Base-by-base conservation (phyloP, 305 asterid genomes). In the Fraxinus floribunda region DNA sequence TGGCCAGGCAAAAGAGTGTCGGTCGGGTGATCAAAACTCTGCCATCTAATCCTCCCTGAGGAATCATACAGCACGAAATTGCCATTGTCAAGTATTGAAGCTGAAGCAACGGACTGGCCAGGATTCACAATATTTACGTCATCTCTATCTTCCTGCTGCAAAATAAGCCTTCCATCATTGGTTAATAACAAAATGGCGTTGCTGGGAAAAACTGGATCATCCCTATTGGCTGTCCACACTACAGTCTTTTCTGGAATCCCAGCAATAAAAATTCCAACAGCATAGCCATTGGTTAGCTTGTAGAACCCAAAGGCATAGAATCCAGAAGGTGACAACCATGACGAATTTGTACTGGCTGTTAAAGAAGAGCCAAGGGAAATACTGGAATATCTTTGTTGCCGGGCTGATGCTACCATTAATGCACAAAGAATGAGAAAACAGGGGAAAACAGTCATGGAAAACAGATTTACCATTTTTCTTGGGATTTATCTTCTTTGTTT, bases 181-280 rank as follows among this genome's bases (percentile, higher is more conserved):
- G 83, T 80, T 38, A 88, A 29, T 8, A 82, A n/a, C 84, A 88
- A 55, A 10, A 82, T 79, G 15, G 39, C 77, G 3, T 57, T 71
- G 38, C 41, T 29, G 1, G 89, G 15, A 66, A 81, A 70, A 22
- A 68, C 15, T 5, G 84, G 85, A 38, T 46, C 55, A 18, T 83
- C 79, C 29, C 84, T 81, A 77, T 83, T 75, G 80, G 87, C 89
- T 62, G 84, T 84, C 89, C 89, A 86, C 0, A 82, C 89, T 1
- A 79, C 83, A 0, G 84, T 81, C 32, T 32, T 86, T 0, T 81
- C 70, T 1, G 85, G 68, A 24, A 79, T 68, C 64, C 87, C 82
- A 8, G 85, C 78, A 2, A 83, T 10, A 41, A 78, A 78, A 22
- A 84, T 46, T 7, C 89, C 87, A 0, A 83, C 80, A 0, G 82